Base-by-base conservation (phyloP, 192 early-diverging fungal species). In the Rhizophlyctis rosea region DNA sequence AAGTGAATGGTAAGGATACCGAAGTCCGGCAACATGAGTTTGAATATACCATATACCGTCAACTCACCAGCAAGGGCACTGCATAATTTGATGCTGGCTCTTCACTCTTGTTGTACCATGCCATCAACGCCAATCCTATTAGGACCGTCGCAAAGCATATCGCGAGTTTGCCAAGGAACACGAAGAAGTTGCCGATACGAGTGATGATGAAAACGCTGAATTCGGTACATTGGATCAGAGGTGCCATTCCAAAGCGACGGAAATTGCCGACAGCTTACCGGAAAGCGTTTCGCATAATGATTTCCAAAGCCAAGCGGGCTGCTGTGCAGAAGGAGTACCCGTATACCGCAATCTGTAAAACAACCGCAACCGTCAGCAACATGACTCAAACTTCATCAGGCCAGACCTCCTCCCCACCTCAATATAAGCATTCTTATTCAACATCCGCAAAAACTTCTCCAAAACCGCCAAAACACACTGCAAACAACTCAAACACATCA, bases 401-500 rank as follows among this genome's bases (percentile, higher is more conserved):
- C 9, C 7, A 44, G 18, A 44, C 39, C 39, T 18, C 39, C 39
- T 44, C 39, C 39, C 18, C 39, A 44, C 39, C 39, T 67, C 65
- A 47, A 85, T 81, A 65, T 85, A 85, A 0, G 78, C 80, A 65
- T 85, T 77, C 65, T 81, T 80, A 64, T 75, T 82, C 62, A 85
- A 66, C 58, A 75, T 83, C 66, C 76, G 78, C 7, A 85, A 50
- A 27, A 85, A 27, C 34, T 51, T 61, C 44, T 72, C 70, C 30
- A 85, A n/a, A 50, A 62, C 62, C n/a, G 27, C 36, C 47, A 78
- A 57, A 49, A 64, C 75, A 63, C 78, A 80, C 51, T 79, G 73
- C 23, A 78, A 27, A 61, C 75, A 80, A 39, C 69, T 65, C 3
- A 85, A 30, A 14, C 67, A 52, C 44, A 67, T 72, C 30, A 72